Evolutionary conservation across 192 early-diverging fungal species (phyloP).

Genomic region (Entomortierella parvispora): DNA sequence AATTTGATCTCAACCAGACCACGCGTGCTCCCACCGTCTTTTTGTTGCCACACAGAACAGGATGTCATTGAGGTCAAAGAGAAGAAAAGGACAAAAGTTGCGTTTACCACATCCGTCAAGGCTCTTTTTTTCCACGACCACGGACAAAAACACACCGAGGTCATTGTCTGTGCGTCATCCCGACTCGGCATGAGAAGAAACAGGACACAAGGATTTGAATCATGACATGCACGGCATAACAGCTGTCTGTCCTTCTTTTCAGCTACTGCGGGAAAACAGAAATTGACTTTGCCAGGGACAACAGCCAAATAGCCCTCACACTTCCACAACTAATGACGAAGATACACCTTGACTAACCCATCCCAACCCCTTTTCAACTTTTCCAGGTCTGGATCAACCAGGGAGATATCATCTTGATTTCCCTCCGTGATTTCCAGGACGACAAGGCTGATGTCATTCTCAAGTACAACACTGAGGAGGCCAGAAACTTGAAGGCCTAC

Average conservation of each 20-base stretch:
- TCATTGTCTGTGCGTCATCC: conserved; percentile 9
- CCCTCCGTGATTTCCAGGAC: conserved; percentile 93
- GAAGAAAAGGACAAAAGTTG: too few relatives aligned
- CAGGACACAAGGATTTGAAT: too few relatives aligned
- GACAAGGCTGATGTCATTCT: conserved; percentile 94
- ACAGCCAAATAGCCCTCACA: not conserved
- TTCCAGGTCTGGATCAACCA: conserved; percentile 82
- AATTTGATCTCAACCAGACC: not conserved
- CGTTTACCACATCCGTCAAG: too few relatives aligned
- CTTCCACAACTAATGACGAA: too few relatives aligned
- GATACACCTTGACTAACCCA: not conserved
- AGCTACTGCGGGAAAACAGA: not conserved
- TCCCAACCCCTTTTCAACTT: not conserved
- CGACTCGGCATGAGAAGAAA: too few relatives aligned
- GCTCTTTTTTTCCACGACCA: too few relatives aligned
- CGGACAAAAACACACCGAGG: too few relatives aligned
- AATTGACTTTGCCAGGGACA: not conserved
- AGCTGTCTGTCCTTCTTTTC: not conserved
- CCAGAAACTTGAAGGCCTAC: conserved; percentile 88
- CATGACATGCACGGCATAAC: too few relatives aligned
- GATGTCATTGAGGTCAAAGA: not conserved
- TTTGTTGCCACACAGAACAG: not conserved
- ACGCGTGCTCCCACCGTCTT: not conserved
- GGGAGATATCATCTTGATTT: conserved; percentile 91
- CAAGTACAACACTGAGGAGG: conserved; percentile 98